These are phyloP conservation scores for Aureobasidium zeae DNA, from an alignment of 2,329 filamentous ascomycete species.

Conservation along the genomic window DNA sequence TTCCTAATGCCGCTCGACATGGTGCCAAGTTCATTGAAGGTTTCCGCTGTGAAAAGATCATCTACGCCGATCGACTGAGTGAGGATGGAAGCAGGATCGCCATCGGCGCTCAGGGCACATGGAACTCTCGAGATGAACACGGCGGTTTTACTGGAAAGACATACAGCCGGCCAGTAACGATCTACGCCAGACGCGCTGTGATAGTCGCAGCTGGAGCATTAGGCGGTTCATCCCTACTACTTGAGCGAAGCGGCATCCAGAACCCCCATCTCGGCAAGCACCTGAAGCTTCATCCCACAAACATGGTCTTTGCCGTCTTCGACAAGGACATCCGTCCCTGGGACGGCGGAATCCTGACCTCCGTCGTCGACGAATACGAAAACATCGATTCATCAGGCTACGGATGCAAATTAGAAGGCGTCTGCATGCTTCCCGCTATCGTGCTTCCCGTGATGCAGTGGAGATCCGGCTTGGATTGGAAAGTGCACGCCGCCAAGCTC, in stretches of 20 bases:
- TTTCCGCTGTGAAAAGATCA: slow-evolving; percentile 59
- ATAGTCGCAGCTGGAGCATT: slow-evolving; percentile 70
- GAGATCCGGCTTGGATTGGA: slow-evolving; percentile 59
- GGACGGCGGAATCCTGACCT: slow-evolving; percentile 70
- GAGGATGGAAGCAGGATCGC: slow-evolving; percentile 45
- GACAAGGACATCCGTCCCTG: slow-evolving; percentile 54
- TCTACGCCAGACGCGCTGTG: slow-evolving; percentile 66
- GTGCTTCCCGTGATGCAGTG: slow-evolving; percentile 57
- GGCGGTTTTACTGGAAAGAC: slow-evolving; percentile 49
- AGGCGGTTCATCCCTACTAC: slow-evolving; percentile 59
- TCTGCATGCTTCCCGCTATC: slow-evolving; percentile 60
- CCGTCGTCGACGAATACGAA: slow-evolving; percentile 59
- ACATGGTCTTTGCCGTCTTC: slow-evolving; percentile 50
- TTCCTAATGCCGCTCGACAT: slow-evolving; percentile 67
- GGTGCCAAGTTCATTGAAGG: slow-evolving; percentile 80
- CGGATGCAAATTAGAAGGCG: slow-evolving; percentile 71
- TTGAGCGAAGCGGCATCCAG: slow-evolving; percentile 68
- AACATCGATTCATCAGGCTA: slow-evolving; percentile 73
- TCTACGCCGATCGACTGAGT: slow-evolving; percentile 50
- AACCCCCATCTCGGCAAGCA: slow-evolving; percentile 77
- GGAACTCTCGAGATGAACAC: slow-evolving; percentile 60
- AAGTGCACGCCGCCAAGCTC: slow-evolving; percentile 59
- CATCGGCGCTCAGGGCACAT: slow-evolving; percentile 62
- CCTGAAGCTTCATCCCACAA: slow-evolving; percentile 69
- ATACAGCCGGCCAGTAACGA: slow-evolving; percentile 49